Percentiles rank a stretch among this genome's conserved stretches.
phyloP scores from a whole-genome alignment of 2,329 filamentous ascomycete species.

The Cercospora sp. region DNA sequence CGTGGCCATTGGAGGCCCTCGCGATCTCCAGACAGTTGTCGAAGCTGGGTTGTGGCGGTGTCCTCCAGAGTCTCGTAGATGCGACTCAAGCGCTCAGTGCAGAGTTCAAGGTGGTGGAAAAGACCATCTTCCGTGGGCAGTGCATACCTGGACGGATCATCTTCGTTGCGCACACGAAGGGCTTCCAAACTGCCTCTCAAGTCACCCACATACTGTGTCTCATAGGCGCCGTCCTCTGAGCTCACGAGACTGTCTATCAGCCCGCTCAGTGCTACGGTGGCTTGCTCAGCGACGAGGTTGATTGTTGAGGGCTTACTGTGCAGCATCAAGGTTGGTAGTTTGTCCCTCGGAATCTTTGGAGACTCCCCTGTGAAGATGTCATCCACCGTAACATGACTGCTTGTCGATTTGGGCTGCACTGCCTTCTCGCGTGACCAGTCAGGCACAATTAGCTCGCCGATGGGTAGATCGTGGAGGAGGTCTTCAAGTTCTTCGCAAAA shows the following conservation, averaged over 20 bases:
- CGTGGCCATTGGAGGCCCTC: conserved; percentile 15
- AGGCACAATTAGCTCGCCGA: neutral
- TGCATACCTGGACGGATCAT: no score
- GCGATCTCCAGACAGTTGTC: neutral
- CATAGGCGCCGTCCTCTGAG: neutral
- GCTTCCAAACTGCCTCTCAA: conserved; percentile 9
- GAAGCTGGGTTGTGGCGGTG: neutral
- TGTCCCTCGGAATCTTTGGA: no score
- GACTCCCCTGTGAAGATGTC: conserved; percentile 2
- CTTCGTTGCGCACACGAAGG: neutral
- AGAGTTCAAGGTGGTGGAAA: no score
- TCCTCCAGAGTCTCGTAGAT: neutral
- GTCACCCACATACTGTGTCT: conserved; percentile 12
- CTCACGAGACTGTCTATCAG: neutral
- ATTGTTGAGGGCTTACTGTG: no score
- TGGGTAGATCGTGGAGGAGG: neutral
- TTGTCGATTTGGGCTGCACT: neutral
- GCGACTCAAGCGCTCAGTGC: no score
- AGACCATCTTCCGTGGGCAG: no score
- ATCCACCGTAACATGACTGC: conserved; percentile 3
- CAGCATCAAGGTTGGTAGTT: no score
- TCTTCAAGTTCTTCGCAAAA: neutral
- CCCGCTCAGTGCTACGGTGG: no score
- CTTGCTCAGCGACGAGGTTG: no score
- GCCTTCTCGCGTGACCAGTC: neutral